These are phyloP conservation scores for Phytophthora capsici DNA, from an alignment of 352 stramenopile genomes.

Conservation along the genomic window DNA sequence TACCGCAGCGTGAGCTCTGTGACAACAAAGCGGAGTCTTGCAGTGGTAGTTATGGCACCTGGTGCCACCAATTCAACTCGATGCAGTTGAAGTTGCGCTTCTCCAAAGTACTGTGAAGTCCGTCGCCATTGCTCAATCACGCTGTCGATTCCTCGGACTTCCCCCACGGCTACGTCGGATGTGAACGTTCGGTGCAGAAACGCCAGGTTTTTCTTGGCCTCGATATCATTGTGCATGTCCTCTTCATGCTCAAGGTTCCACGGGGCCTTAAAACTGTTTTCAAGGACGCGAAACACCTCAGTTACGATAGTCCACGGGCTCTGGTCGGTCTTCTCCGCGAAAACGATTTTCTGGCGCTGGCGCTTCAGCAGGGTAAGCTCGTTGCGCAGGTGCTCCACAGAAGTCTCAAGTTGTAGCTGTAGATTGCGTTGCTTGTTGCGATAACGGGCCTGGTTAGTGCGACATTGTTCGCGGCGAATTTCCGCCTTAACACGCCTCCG, in stretches of 20 bases:
- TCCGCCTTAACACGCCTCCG: background rate
- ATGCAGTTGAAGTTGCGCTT: background rate
- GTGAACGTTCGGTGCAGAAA: background rate
- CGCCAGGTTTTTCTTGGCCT: background rate
- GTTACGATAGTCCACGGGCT: conserved; percentile 1
- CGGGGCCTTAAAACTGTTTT: conserved; percentile 1
- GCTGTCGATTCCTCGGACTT: background rate
- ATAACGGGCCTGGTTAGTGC: background rate
- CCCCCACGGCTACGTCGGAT: background rate
- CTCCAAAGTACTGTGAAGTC: background rate
- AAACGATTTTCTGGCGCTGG: background rate
- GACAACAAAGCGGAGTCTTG: background rate
- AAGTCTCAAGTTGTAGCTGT: background rate
- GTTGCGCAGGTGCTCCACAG: background rate
- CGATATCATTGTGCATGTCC: conserved; percentile 1
- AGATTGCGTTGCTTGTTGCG: conserved; percentile 7
- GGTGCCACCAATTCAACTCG: background rate
- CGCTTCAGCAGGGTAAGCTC: background rate
- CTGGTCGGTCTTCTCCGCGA: background rate
- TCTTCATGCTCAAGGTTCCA: background rate
- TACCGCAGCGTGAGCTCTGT: conserved; percentile 4
- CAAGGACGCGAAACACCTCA: conserved; percentile 1
- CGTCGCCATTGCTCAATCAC: background rate
- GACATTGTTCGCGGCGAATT: conserved; percentile 3
- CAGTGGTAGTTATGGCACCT: background rate